Evolutionary conservation across 2,329 filamentous ascomycete species (phyloP), one percentile per base, ranked within the genome.

Genomic region (Penicillium occitanis): DNA sequence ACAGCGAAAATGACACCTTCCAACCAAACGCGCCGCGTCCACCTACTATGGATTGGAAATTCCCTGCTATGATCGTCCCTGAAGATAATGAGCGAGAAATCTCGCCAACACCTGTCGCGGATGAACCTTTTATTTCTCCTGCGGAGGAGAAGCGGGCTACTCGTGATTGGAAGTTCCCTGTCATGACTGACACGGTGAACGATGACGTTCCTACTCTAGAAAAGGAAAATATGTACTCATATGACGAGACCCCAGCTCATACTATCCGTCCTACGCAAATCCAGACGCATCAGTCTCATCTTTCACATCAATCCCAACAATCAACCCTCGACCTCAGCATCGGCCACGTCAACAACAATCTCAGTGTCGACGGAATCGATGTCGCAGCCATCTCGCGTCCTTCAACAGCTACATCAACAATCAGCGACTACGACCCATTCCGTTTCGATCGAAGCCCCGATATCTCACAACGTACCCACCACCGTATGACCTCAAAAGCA

Each of bases 151-250:
- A 77, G 59, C 75, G 78, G 6, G 78, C 78, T 17, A 80, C 78
- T 4, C 82, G 82, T 75, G 83, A 85, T 40, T 87, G 85, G 85
- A 85, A 81, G 13, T 86, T 86, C 68, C 83, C 84, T 7, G 74
- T 78, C 3, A 80, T 79, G 75, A 75, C 73, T 1, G 61, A 72
- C 28, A 68, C 65, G 3, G 55, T 11, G 66, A 19, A 67, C 57
- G 3, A 70, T 65, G 63, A 65, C 44, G 62, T 33, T 28, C 19
- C 30, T 3, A 19, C 42, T 19, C 14, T 14, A 40, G 48, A 67
- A 17, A 59, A 14, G 8, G 58, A 61, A 2, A 51, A 44, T 11
- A 53, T 30, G 7, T 53, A 55, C 46, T 33, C 62, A 37, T 28
- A 63, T 35, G 55, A 67, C 50, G 58, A 68, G 17, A 73, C 71